phyloP scores from a whole-genome alignment of 768 basidiomycete species.

The Leccinum rimulosum region DNA sequence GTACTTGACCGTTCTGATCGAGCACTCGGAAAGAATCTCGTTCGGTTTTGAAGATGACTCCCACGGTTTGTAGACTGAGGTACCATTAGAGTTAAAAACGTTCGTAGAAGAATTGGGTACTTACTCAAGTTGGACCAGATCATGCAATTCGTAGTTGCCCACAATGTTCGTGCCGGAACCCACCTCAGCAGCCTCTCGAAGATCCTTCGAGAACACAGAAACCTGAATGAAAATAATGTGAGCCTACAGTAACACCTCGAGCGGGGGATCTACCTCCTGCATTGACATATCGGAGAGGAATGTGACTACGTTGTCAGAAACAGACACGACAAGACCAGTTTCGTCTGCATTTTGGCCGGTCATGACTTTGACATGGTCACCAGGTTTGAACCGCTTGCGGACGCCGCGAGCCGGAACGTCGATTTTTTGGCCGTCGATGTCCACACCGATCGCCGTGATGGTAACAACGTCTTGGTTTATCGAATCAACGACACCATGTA shows the following conservation, averaged over 20 bases:
- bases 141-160: conserved; percentile 94
- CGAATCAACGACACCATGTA: conserved; percentile 89
- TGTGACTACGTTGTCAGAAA: conserved; percentile 87
- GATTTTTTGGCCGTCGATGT: conserved; percentile 83
- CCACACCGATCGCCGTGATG: conserved; percentile 74
- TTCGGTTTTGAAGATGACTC: conserved; percentile 97
- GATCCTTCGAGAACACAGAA: conserved; percentile 94
- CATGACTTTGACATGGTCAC: conserved; percentile 99
- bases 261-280: conserved; percentile 68
- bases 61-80: conserved; percentile 82
- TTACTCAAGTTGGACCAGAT: conserved; percentile 94
- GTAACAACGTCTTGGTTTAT: conserved; percentile 86
- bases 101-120: conserved; percentile 29
- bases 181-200: conserved; percentile 96
- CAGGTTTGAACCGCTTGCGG: conserved; percentile 91
- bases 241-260: neutral
- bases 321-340: conserved; percentile 92
- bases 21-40: conserved; percentile 93
- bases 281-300: conserved; percentile 97
- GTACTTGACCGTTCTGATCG: conserved; percentile 89
- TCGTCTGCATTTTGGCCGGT: conserved; percentile 92
- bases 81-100: conserved; percentile 11
- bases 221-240: conserved; percentile 49
- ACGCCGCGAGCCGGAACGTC: conserved; percentile 87
- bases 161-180: conserved; percentile 88